Conservation (phyloP, 345 rosid species). For the Mercurialis annua region DNA sequence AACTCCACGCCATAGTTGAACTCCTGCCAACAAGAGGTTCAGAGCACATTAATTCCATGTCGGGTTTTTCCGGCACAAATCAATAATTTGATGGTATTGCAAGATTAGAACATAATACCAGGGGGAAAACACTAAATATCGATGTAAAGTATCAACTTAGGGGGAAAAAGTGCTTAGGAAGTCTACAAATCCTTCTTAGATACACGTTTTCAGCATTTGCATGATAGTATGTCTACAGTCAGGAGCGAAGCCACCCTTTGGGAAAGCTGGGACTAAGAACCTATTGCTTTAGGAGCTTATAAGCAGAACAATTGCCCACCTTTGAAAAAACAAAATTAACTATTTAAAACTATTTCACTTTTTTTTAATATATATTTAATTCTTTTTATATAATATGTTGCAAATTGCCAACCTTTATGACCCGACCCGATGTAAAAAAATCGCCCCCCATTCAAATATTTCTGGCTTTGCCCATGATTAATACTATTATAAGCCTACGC, state of each 20-base stretch:
- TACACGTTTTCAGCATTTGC: neutral
- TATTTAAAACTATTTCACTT: too few relatives aligned
- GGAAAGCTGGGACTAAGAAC: too few relatives aligned
- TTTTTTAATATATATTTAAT: too few relatives aligned
- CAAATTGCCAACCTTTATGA: too few relatives aligned
- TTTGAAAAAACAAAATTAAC: too few relatives aligned
- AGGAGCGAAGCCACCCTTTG: too few relatives aligned
- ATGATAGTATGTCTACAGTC: too few relatives aligned
- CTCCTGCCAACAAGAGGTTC: constrained; percentile 59
- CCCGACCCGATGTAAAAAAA: too few relatives aligned
- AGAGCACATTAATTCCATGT: constrained; percentile 14
- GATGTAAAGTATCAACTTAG: neutral
- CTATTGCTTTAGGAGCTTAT: too few relatives aligned
- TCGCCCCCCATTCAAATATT: too few relatives aligned
- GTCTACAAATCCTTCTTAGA: neutral
- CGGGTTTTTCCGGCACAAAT: constrained; percentile 11
- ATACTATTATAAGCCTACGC: neutral
- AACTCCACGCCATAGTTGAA: constrained; percentile 80
- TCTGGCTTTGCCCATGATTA: neutral
- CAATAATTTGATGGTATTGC: neutral
- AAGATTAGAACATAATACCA: neutral
- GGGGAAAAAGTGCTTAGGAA: neutral
- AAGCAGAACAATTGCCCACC: too few relatives aligned
- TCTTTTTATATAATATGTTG: too few relatives aligned
- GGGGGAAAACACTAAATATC: neutral